A percentile compares a stretch with the other conserved stretches of the same genome.
Conservation (phyloP, 2,329 filamentous ascomycete genomes). For the Colletotrichum gloeosporioides region DNA sequence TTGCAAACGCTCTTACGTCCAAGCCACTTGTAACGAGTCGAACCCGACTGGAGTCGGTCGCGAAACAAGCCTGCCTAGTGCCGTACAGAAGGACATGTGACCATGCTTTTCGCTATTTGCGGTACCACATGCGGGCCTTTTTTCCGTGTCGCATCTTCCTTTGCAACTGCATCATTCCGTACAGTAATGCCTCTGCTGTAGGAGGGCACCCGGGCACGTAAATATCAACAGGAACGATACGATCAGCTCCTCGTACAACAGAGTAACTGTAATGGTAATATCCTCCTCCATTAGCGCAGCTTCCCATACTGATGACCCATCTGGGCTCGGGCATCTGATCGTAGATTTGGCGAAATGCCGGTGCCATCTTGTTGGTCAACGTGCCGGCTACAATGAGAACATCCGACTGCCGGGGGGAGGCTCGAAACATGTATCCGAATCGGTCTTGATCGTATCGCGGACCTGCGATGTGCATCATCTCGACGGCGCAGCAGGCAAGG, state of each 20-base stretch:
- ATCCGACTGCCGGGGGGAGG: constrained; percentile 85
- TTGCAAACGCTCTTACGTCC: neutral
- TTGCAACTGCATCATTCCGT: constrained; percentile 77
- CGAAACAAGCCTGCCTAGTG: neutral
- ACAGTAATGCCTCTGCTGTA: constrained; percentile 67
- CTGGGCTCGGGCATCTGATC: constrained; percentile 94
- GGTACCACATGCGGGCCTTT: constrained; percentile 63
- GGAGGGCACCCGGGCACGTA: constrained; percentile 79
- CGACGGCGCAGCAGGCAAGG: constrained; percentile 86
- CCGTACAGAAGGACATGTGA: neutral
- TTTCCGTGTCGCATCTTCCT: constrained; percentile 72
- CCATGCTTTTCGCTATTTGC: constrained; percentile 46
- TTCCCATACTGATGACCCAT: constrained; percentile 86
- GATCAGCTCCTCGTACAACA: constrained; percentile 73
- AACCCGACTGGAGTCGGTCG: fast-evolving
- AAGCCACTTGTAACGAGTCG: neutral
- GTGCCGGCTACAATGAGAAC: constrained; percentile 95
- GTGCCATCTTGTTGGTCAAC: constrained; percentile 95
- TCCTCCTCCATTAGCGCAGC: constrained; percentile 82
- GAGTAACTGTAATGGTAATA: constrained; percentile 90
- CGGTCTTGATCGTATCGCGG: constrained; percentile 90
- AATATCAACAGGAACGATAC: constrained; percentile 80
- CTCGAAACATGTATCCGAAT: constrained; percentile 88
- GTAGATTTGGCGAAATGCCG: constrained; percentile 87
- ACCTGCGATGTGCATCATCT: constrained; percentile 94